These are phyloP conservation scores for Alternaria triticimaculans DNA, from an alignment of 2,329 filamentous ascomycete genomes.

Conservation along the genomic window DNA sequence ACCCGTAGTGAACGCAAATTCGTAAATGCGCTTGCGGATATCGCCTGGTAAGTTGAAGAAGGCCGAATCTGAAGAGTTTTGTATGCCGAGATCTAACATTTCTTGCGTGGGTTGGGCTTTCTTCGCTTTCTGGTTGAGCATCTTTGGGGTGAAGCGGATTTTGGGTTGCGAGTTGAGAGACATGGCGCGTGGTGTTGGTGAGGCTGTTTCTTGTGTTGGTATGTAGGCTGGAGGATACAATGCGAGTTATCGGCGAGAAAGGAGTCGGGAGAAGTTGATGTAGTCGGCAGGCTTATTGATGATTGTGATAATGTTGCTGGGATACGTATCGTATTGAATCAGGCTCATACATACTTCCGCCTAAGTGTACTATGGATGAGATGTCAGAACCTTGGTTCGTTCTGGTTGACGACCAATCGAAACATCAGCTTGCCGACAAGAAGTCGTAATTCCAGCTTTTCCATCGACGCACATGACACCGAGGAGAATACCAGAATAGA, in stretches of 20 bases:
- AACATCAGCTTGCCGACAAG: not conserved
- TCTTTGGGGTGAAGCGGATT: not conserved
- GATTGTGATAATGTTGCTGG: not conserved
- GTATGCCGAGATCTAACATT: not conserved
- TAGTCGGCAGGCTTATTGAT: not conserved
- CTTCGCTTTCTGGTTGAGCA: not conserved
- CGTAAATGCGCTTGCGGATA: not conserved
- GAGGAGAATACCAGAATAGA: not conserved
- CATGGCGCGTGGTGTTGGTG: accelerated
- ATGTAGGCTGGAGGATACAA: not conserved
- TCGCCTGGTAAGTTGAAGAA: not conserved
- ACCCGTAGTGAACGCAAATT: not conserved
- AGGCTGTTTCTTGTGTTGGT: not conserved
- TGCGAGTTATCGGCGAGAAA: not conserved
- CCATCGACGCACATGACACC: not conserved
- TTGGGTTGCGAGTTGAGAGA: not conserved
- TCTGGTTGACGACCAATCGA: not conserved
- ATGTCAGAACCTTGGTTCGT: not conserved
- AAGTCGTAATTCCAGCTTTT: not conserved
- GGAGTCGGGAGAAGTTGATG: not conserved
- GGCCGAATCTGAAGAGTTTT: not conserved
- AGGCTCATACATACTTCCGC: not conserved
- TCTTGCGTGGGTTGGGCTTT: not conserved
- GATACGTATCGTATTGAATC: not conserved
- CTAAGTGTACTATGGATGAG: not conserved